Conservation (phyloP, 2,329 filamentous ascomycete genomes). For the Scopulariopsis brevicaulis region DNA sequence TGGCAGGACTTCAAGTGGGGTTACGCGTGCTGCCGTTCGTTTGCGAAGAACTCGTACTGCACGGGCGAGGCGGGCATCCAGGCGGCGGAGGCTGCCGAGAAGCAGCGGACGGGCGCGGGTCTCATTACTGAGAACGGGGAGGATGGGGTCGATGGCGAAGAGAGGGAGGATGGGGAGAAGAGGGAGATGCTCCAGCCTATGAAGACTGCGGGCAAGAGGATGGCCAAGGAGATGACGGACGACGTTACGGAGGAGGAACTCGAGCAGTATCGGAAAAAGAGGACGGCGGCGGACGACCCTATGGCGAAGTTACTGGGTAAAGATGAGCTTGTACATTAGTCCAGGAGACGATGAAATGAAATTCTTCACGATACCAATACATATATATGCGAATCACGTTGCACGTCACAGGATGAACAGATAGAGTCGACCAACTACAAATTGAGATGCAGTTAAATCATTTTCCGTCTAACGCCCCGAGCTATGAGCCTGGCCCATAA, state of each 20-base stretch:
- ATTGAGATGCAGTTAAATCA: conserved; percentile 1
- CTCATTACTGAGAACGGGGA: conserved; percentile 19
- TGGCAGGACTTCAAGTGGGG: conserved; percentile 95
- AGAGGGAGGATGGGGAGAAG: conserved; percentile 13
- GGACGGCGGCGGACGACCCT: conserved; percentile 65
- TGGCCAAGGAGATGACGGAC: conserved; percentile 65
- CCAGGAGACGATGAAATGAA: neutral
- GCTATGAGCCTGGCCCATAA: conserved; percentile 3
- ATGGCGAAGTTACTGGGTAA: conserved; percentile 75
- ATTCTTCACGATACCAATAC: neutral
- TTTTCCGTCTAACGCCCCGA: conserved; percentile 6
- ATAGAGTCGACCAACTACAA: neutral
- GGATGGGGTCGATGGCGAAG: conserved; percentile 12
- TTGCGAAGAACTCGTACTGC: conserved; percentile 93
- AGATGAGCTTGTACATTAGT: conserved; percentile 40
- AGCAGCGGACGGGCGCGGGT: conserved; percentile 35
- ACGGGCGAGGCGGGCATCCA: conserved; percentile 80
- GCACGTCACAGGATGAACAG: neutral
- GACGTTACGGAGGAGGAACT: conserved; percentile 75
- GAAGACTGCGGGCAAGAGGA: conserved; percentile 40
- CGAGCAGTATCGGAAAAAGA: conserved; percentile 72
- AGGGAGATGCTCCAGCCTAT: conserved; percentile 13
- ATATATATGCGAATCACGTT: neutral
- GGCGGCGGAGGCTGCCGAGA: conserved; percentile 69
- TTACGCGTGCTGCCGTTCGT: conserved; percentile 89